Evolutionary conservation across 805 yeast species (phyloP), one percentile per base, ranked within the genome.

Genomic region (Nakazawaea anatomiae): DNA sequence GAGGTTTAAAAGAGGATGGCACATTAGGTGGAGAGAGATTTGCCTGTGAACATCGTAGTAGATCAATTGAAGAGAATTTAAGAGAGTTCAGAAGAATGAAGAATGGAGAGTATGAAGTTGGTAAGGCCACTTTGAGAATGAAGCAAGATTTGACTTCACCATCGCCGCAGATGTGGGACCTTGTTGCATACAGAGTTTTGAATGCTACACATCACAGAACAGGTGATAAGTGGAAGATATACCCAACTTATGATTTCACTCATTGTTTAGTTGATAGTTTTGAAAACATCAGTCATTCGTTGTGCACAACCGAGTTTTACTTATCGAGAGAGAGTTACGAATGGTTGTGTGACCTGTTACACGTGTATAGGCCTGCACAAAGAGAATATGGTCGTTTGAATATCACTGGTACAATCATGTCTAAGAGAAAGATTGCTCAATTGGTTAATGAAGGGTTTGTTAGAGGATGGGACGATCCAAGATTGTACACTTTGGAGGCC

Each of bases 161-260:
- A 56, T 87, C 89, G 56, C 99, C 99, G 14, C 99, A 94, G 73
- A 94, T 94, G 99, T 94, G 99, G 99, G 99, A 94, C 71, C 77
- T 94, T 57, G 94, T 94, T 55, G 99, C 99, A 10, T 94, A 94
- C 72, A 82, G 99, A 67, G 96, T 94, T 3, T 75, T 94, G 60
- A 79, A 92, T 60, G 90, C 96, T 11, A 81, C 90, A 35, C 99
- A 94, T 70, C 96, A 92, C 70, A 85, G 98, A 72, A 94, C 99
- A 10, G 99, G 98, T 51, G 85, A 82, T 64, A 88, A 88, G 70
- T 94, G 99, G 99, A 89, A 87, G 71, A 92, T 94, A 55, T 94
- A 94, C 64, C 99, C 99, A 58, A 94, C 99, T 28, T 94, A 94
- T 67, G 99, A 94, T 68, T 94, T 94, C 74, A 94, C 99, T 34